Evolutionary conservation across 257 asterid genomes (phyloP), one percentile per base, ranked within the genome.

Genomic region (Misopates orontium): DNA sequence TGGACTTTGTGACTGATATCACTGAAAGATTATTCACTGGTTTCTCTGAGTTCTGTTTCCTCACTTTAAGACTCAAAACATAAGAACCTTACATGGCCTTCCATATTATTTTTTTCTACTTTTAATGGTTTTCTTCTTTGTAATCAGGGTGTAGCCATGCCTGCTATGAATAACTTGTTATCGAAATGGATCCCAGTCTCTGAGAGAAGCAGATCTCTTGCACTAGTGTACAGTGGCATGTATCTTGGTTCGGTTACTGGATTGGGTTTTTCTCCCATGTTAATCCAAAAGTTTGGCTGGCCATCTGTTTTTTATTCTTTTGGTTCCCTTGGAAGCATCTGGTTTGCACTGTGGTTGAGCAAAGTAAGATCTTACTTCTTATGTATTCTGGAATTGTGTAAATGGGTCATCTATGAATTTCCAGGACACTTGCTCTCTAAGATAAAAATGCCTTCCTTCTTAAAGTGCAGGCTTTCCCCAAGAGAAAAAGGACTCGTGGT

Each of bases 231-330:
- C 84, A 93, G 99, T 44, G 99, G 99, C 76, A 93, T 93, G 99
- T 93, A 94, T 79, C 97, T 94, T 74, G 99, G 99, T 65, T 94
- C 97, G 28, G 99, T 90, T 67, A 85, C 88, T 40, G 99, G 97
- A 15, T 86, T 94, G 83, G 97, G 87, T 1, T 40, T 86, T 60
- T 94, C 99, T 74, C 97, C 99, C 49, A 17, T 71, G 18, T 71
- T 94, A 74, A 94, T 94, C 86, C 87, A 90, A 66, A 86, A 74
- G 55, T 84, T 83, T 16, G 96, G 97, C 56, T 93, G 99, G 99
- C 87, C 97, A 77, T 94, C 96, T 12, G 92, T 94, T 41, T 94
- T 94, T 80, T 94, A 85, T 69, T 80, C 96, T 71, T 94, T 94
- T 75, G 99, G 97, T 57, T 90, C 97, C 58, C 90, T 94, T 45